phyloP scores from a whole-genome alignment of 371 early-diverging fungal species.

The Apophysomyces ossiformis region DNA sequence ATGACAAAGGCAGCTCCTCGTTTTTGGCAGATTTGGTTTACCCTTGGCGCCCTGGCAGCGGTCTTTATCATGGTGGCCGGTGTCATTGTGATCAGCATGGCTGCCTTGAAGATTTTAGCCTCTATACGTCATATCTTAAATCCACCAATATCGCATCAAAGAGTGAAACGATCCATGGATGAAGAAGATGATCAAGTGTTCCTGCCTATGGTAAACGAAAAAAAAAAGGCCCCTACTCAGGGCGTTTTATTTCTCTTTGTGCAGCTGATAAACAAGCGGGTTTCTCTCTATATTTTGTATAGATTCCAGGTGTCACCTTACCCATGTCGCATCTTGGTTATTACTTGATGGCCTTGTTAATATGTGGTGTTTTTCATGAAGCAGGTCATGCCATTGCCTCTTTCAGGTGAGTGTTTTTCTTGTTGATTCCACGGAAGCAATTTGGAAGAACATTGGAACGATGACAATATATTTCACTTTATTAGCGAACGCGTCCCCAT shows the following conservation, averaged over 20 bases:
- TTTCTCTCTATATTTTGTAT: not conserved
- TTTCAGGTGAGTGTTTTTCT: constrained; percentile 42
- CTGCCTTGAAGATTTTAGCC: constrained; percentile 46
- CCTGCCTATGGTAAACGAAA: constrained; percentile 56
- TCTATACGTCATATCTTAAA: constrained; percentile 14
- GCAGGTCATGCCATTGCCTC: constrained; percentile 85
- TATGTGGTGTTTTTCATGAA: constrained; percentile 79
- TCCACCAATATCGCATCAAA: constrained; percentile 10
- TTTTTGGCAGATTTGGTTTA: constrained; percentile 71
- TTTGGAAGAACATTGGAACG: no score
- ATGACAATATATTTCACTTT: not conserved
- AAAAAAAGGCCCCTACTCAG: not conserved
- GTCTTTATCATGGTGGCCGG: constrained; percentile 56
- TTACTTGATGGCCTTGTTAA: constrained; percentile 67
- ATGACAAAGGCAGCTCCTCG: constrained; percentile 46
- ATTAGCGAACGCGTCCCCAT: constrained; percentile 66
- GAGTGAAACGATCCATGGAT: constrained; percentile 20
- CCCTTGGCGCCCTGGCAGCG: constrained; percentile 57
- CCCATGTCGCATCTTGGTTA: constrained; percentile 76
- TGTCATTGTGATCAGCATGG: constrained; percentile 53
- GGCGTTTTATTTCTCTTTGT: no score
- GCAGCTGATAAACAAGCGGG: no score
- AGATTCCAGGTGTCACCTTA: constrained; percentile 86
- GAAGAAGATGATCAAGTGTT: constrained; percentile 56
- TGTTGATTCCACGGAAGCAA: no score